Evolutionary conservation across 257 asterid species (phyloP).

Genomic region (Gentiana dahurica): DNA sequence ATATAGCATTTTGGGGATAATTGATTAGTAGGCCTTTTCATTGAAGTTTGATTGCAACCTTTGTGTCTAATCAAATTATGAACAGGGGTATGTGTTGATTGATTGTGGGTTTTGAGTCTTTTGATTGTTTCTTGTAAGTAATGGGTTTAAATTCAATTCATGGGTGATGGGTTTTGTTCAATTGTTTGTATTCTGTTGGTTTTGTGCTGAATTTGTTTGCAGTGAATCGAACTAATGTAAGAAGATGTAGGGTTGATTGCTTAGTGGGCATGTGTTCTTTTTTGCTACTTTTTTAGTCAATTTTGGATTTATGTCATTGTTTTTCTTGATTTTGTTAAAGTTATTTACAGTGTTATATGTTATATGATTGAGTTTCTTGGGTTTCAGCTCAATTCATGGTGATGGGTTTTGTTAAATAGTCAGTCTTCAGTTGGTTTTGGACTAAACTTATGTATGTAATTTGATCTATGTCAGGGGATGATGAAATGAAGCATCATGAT

Average conservation of each 20-base stretch:
- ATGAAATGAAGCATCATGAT: conserved; percentile 23
- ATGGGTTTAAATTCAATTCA: no score
- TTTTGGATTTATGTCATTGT: neutral
- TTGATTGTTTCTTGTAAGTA: neutral
- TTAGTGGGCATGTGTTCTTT: no score
- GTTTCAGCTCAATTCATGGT: no score
- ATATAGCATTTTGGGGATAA: neutral
- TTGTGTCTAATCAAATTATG: neutral
- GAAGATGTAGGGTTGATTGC: no score
- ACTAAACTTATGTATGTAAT: conserved; percentile 19
- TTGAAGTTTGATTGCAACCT: neutral
- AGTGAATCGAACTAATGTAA: neutral
- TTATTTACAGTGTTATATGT: conserved; percentile 6
- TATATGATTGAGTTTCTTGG: conserved; percentile 1
- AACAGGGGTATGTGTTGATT: neutral
- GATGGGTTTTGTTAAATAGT: no score
- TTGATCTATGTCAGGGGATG: conserved; percentile 40
- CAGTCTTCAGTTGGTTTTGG: conserved; percentile 7
- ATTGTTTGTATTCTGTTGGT: neutral
- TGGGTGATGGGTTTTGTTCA: neutral
- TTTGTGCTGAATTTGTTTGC: neutral
- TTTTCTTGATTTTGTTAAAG: conserved; percentile 1
- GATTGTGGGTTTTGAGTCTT: neutral
- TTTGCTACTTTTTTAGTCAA: no score
- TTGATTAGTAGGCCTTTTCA: conserved; percentile 1